Base-by-base conservation (phyloP, 2,329 filamentous ascomycete species). In the Paracoccidioides lutzii region DNA sequence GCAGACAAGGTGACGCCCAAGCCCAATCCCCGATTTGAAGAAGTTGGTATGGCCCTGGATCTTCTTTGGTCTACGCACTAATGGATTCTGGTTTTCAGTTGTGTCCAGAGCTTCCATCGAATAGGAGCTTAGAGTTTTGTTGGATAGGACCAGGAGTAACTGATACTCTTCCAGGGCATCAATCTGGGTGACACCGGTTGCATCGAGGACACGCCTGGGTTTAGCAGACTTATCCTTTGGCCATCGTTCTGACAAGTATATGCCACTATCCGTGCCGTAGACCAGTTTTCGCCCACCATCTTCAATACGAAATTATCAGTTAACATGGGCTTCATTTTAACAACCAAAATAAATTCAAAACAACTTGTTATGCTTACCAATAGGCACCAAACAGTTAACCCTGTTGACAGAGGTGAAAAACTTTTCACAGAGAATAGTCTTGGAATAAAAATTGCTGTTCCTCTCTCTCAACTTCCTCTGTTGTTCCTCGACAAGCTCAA, bases 1-100 rank as follows among this genome's bases (percentile, higher is more conserved):
- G 73, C 91, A 97, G 35, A 98, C 93, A 54, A 98, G 78, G 68
- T 97, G 93, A 59, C 93, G 82, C 38, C 93, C 90, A 58, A 96
- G 80, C 67, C 93, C 97, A 65, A 96, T 94, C 42, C 93, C 93
- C 15, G 90, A 87, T 73, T 94, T 95, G 82, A 98, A 98, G 76
- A 97, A 98, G 71, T 91, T 96, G 71, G 91, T 94, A 73, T 96
- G 90, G 64, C 88, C 95, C 71, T 90, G 87, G 60, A 98, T 97
- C 77, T 96, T 96, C 76, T 93, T 91, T 7, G 90, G 89, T 44
- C 90, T 82, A 70, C 93, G 95, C 14, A 83, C 82, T 55, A 90
- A 76, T 38, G 88, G 81, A 53, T 84, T 85, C 58, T 81, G 78
- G 50, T 76, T 76, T 65, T 97, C 90, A 60, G 86, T 86, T 2